phyloP scores from a whole-genome alignment of 2,329 filamentous ascomycete species.

The Davidsoniella virescens region DNA sequence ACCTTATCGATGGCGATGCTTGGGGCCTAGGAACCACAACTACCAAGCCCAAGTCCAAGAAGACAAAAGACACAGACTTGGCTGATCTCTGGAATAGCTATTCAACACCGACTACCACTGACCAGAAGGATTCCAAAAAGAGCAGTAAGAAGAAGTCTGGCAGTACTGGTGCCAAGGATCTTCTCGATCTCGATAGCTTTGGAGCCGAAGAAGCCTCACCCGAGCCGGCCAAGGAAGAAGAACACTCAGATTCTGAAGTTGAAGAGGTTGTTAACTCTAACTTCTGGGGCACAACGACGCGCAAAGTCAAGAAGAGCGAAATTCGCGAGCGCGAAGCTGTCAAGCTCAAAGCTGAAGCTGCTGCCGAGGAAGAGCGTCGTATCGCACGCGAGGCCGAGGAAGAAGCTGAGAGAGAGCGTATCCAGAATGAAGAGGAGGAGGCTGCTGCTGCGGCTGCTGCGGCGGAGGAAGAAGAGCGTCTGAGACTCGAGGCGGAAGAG shows the following conservation, averaged over 20 bases:
- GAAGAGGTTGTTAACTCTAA: slow-evolving; percentile 21
- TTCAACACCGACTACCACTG: too few relatives aligned
- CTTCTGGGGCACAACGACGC: slow-evolving; percentile 17
- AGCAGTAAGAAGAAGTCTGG: slow-evolving; percentile 20
- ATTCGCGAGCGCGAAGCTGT: slow-evolving; percentile 10
- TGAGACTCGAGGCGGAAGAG: background rate
- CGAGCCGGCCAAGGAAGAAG: slow-evolving; percentile 10
- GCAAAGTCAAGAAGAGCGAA: slow-evolving; percentile 21
- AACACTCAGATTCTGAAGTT: slow-evolving; percentile 17
- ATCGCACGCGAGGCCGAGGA: slow-evolving; percentile 8
- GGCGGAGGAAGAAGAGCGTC: slow-evolving; percentile 3
- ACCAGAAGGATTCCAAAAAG: background rate
- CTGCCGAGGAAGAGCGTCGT: slow-evolving; percentile 5
- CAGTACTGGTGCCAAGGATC: background rate
- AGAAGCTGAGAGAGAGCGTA: slow-evolving; percentile 6
- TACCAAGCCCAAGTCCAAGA: background rate
- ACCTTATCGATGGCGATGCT: too few relatives aligned
- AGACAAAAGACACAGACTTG: slow-evolving; percentile 19
- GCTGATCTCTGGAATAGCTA: too few relatives aligned
- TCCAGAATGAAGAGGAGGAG: slow-evolving; percentile 2
- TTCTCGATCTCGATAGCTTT: slow-evolving; percentile 8
- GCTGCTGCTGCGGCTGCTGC: background rate
- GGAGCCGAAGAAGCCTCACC: slow-evolving; percentile 16
- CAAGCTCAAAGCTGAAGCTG: slow-evolving; percentile 7
- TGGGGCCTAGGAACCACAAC: too few relatives aligned